Conservation (phyloP, 192 early-diverging fungal species). For the Coemansia sp. region DNA sequence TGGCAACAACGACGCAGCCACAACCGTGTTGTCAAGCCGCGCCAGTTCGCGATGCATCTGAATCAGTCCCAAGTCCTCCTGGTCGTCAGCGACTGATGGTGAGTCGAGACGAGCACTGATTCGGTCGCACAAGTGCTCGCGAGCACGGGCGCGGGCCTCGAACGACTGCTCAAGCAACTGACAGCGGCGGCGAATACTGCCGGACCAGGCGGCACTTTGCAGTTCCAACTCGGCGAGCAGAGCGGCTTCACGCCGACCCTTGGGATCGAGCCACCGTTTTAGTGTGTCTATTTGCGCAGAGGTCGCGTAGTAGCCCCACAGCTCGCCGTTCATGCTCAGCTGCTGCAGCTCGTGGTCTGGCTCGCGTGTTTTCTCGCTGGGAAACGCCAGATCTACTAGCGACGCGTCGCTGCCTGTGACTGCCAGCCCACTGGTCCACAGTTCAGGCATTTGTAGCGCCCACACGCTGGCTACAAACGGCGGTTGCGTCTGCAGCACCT, state of each 20-base stretch:
- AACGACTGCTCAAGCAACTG: conserved; percentile 42
- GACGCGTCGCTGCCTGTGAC: conserved; percentile 17
- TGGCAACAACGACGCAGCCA: conserved; percentile 32
- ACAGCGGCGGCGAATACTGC: conserved; percentile 60
- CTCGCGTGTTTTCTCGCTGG: conserved; percentile 12
- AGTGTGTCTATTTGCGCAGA: conserved; percentile 66
- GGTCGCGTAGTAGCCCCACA: conserved; percentile 58
- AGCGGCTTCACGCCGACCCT: conserved; percentile 71
- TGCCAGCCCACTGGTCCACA: conserved; percentile 38
- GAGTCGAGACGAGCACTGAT: conserved; percentile 16
- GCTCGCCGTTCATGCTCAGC: conserved; percentile 13
- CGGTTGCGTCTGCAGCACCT: conserved; percentile 16
- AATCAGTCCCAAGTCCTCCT: conserved; percentile 3
- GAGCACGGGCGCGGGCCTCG: conserved; percentile 19
- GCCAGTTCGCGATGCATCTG: conserved; percentile 24
- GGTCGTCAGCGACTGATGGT: neutral
- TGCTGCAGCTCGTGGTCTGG: conserved; percentile 14
- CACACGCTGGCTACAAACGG: conserved; percentile 20
- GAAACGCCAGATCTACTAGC: conserved; percentile 7
- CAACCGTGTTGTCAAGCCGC: conserved; percentile 14
- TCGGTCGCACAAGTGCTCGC: conserved; percentile 30
- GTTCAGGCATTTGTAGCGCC: conserved; percentile 48
- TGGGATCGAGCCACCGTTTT: conserved; percentile 70
- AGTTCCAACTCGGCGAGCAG: conserved; percentile 62
- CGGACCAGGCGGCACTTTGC: conserved; percentile 40